A percentile compares a stretch with the other conserved stretches of the same genome.
These are phyloP conservation scores for Rasamsonia emersonii DNA, from an alignment of 2,329 filamentous ascomycete species.

Conservation along the genomic window DNA sequence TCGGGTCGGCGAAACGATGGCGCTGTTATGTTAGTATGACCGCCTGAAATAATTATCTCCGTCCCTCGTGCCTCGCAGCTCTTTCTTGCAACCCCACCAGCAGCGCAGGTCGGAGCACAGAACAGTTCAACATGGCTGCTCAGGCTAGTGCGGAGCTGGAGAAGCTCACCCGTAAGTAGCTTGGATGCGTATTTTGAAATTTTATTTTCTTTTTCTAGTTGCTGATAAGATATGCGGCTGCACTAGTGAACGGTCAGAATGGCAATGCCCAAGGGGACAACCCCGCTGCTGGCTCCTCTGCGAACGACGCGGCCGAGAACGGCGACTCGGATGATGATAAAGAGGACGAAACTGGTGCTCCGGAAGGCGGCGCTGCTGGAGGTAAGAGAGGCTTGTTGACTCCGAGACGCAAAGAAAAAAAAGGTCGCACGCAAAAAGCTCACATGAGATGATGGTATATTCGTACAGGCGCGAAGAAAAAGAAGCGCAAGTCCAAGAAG, in stretches of 20 bases:
- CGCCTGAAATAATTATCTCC: no score
- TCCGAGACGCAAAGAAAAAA: background rate
- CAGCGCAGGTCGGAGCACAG: slow-evolving; percentile 3
- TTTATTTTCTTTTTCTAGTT: background rate
- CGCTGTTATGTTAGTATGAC: no score
- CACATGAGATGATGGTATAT: slow-evolving; percentile 2
- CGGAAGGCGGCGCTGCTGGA: slow-evolving; percentile 30
- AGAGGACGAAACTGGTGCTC: slow-evolving; percentile 37
- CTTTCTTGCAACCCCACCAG: slow-evolving; percentile 9
- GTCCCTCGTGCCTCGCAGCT: no score
- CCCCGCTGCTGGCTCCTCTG: slow-evolving; percentile 23
- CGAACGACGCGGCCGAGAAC: slow-evolving; percentile 42
- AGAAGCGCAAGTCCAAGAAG: slow-evolving; percentile 74
- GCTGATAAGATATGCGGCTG: slow-evolving; percentile 14
- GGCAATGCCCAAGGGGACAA: slow-evolving; percentile 25
- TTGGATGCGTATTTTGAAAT: slow-evolving; percentile 2
- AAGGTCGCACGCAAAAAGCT: no score
- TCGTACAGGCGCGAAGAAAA: slow-evolving; percentile 44
- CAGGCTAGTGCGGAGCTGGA: slow-evolving; percentile 33
- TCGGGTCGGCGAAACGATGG: no score
- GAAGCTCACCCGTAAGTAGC: slow-evolving; percentile 30
- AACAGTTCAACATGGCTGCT: slow-evolving; percentile 31
- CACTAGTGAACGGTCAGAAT: slow-evolving; percentile 32
- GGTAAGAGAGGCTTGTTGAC: slow-evolving; percentile 16
- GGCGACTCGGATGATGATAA: slow-evolving; percentile 49